Evolutionary conservation across 1,139 yeast genomes (phyloP).

Genomic region (Kluyveromyces marxianus): DNA sequence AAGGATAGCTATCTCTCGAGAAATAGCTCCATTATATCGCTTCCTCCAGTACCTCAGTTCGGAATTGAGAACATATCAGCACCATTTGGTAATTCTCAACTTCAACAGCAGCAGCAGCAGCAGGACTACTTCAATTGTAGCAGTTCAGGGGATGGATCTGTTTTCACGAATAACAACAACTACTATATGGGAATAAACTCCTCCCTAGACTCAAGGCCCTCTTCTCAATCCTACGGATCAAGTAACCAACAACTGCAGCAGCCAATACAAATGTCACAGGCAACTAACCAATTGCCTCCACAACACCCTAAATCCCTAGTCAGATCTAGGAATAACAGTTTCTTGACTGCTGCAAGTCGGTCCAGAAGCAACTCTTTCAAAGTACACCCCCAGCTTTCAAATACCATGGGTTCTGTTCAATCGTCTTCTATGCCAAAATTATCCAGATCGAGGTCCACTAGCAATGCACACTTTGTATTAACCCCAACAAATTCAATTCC

Average conservation of each 20-base stretch:
- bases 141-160: background rate
- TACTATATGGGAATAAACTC: slow-evolving; percentile 4
- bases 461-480: slow-evolving; percentile 13
- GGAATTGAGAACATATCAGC: slow-evolving; percentile 2
- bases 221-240: background rate
- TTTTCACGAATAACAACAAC: slow-evolving; percentile 1
- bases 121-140: slow-evolving; percentile 12
- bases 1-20: slow-evolving; percentile 20
- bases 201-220: slow-evolving; percentile 9
- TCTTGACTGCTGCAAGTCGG: slow-evolving; percentile 9
- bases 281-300: background rate
- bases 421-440: slow-evolving; percentile 1
- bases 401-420: background rate
- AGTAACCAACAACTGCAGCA: slow-evolving; percentile 1
- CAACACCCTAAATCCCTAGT: slow-evolving; percentile 6
- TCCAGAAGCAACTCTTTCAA: slow-evolving; percentile 10
- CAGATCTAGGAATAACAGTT: slow-evolving; percentile 12
- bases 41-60: slow-evolving; percentile 10
- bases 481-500: slow-evolving; percentile 14
- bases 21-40: slow-evolving; percentile 10
- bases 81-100: background rate
- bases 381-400: slow-evolving; percentile 3
- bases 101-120: slow-evolving; percentile 1
- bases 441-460: slow-evolving; percentile 15
- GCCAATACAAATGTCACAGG: slow-evolving; percentile 1